phyloP scores from a whole-genome alignment of 345 rosid genomes.

The Raphanus sativus region DNA sequence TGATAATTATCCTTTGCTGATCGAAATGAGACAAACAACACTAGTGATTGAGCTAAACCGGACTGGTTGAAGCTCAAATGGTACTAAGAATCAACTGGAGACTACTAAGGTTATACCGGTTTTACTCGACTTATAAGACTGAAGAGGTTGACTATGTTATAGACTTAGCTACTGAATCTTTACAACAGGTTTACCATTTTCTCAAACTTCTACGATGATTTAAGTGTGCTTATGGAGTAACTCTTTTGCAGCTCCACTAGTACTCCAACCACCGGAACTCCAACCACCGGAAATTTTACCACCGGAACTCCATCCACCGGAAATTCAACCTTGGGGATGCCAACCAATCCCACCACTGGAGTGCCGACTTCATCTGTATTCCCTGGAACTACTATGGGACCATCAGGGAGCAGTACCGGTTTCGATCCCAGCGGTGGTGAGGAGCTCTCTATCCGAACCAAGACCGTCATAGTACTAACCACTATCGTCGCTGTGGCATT shows the following conservation, averaged over 20 bases:
- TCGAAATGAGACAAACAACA: neutral
- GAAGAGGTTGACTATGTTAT: neutral
- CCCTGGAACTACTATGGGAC: slow-evolving; percentile 35
- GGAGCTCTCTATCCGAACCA: slow-evolving; percentile 20
- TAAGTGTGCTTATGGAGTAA: neutral
- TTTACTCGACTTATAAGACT: neutral
- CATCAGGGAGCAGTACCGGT: slow-evolving; percentile 31
- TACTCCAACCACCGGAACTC: neutral
- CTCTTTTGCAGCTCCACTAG: slow-evolving; percentile 16
- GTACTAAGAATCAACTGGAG: neutral
- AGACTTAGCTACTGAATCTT: neutral
- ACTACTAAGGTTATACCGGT: neutral
- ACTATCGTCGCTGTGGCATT: slow-evolving; percentile 15
- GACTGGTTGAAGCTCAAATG: neutral
- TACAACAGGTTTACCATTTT: neutral
- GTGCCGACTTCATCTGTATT: slow-evolving; percentile 25
- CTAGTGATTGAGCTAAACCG: neutral
- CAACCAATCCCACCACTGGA: neutral
- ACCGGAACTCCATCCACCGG: slow-evolving; percentile 1
- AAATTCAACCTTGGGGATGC: slow-evolving; percentile 7
- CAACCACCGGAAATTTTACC: neutral
- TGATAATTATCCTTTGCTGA: neutral
- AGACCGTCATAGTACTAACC: slow-evolving; percentile 10
- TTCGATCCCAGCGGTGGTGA: slow-evolving; percentile 34
- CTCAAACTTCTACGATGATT: neutral